phyloP scores from a whole-genome alignment of 345 rosid species.

The Moringa oleifera region DNA sequence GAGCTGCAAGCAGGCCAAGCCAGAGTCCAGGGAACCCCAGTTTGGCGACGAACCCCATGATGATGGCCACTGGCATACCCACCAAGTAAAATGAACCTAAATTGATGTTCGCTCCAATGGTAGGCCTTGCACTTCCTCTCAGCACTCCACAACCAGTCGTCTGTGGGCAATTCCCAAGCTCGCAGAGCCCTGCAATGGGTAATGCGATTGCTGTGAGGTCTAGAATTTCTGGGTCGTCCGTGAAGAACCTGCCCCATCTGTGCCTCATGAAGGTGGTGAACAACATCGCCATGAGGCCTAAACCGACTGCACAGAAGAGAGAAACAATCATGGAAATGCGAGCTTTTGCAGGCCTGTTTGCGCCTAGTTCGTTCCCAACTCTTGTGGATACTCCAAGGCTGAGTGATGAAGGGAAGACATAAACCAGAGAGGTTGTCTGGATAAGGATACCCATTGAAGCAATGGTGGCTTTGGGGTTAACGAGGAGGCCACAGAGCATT shows the following conservation, averaged over 20 bases:
- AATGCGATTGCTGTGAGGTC: conserved; percentile 73
- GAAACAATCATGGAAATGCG: conserved; percentile 77
- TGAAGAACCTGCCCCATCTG: conserved; percentile 82
- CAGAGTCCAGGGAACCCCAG: conserved; percentile 85
- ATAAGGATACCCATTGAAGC: conserved; percentile 97
- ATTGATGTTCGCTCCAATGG: conserved; percentile 87
- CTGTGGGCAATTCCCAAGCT: conserved; percentile 96
- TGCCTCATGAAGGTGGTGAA: conserved; percentile 72
- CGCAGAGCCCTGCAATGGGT: conserved; percentile 88
- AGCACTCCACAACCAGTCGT: conserved; percentile 91
- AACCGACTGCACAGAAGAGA: conserved; percentile 41
- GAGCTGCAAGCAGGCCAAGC: conserved; percentile 93
- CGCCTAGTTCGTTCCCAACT: conserved; percentile 90
- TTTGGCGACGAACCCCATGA: conserved; percentile 57
- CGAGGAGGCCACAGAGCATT: conserved; percentile 74
- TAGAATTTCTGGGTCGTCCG: conserved; percentile 57
- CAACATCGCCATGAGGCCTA: conserved; percentile 71
- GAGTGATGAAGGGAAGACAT: conserved; percentile 86
- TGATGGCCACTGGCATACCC: conserved; percentile 85
- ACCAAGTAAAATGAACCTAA: conserved; percentile 86
- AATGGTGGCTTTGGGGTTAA: conserved; percentile 78
- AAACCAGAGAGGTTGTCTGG: conserved; percentile 83
- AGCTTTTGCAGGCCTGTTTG: conserved; percentile 72
- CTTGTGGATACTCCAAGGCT: conserved; percentile 91
- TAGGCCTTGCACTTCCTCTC: conserved; percentile 87